These are phyloP conservation scores for Hymenoscyphus albidus DNA, from an alignment of 2,329 filamentous ascomycete genomes.

Conservation along the genomic window DNA sequence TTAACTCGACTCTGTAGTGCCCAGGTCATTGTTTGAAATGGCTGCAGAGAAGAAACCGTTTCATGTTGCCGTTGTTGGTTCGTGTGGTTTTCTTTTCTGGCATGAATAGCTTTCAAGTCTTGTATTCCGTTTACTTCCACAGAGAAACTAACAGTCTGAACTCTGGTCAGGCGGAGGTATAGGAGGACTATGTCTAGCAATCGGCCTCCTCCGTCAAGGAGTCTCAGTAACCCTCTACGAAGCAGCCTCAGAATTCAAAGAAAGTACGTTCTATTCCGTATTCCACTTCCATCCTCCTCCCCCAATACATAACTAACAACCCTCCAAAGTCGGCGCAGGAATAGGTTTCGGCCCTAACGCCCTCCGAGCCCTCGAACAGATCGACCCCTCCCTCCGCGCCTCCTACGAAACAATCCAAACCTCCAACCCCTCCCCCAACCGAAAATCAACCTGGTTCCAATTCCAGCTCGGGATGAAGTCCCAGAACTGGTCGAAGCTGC, in stretches of 20 bases:
- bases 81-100: background rate
- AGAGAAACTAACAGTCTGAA: background rate
- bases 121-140: background rate
- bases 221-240: slow-evolving; percentile 34
- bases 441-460: slow-evolving; percentile 31
- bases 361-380: slow-evolving; percentile 30
- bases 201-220: slow-evolving; percentile 31
- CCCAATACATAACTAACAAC: background rate
- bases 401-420: slow-evolving; percentile 29
- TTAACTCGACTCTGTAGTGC: background rate
- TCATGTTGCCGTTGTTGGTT: slow-evolving; percentile 33
- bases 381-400: slow-evolving; percentile 28
- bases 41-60: slow-evolving; percentile 23
- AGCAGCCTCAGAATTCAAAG: slow-evolving; percentile 31
- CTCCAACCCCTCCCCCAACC: slow-evolving; percentile 24
- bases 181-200: slow-evolving; percentile 30
- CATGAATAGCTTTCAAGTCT: no score
- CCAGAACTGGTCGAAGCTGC: slow-evolving; percentile 21
- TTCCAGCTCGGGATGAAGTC: slow-evolving; percentile 28
- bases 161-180: slow-evolving; percentile 30
- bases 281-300: background rate
- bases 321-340: slow-evolving; percentile 27
- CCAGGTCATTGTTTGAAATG: background rate
- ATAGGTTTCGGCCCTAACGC: slow-evolving; percentile 34
- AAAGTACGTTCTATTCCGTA: slow-evolving; percentile 14